Base-by-base conservation (phyloP, 192 early-diverging fungal species). In the Coemansia sp. region DNA sequence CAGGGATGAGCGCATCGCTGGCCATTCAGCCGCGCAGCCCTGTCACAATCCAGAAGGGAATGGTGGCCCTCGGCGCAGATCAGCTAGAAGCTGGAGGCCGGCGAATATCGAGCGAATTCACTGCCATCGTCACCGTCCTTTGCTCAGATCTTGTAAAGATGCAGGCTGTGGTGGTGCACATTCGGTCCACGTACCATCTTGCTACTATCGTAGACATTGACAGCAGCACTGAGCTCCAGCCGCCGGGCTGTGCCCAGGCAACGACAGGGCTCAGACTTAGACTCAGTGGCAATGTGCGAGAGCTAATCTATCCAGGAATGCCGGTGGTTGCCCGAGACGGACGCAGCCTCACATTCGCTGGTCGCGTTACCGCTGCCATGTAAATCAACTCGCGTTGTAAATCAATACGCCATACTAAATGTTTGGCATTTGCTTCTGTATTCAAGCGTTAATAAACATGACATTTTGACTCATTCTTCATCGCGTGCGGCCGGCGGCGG, bases 1-100 rank as follows among this genome's bases (percentile, higher is more conserved):
- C 87, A 0, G 91, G 93, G 5, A 88, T 92, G 22, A 89, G 89
- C 20, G 91, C 89, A 5, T 88, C 91, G 8, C 69, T 89, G 34
- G 94, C 93, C 5, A 74, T 95, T 26, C 71, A 84, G 50, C 68
- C 60, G 55, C 69, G 31, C 64, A 64, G 31, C 42, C 62, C 59
- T 8, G 28, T 70, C 8, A 14, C 20, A 1, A 62, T 87, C 6
- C 67, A 70, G 40, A 83, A 82, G 51, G 84, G 85, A 34, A 89
- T 86, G 78, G 83, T 87, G 1, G 64, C 86, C 23, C 57, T 87
- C 1, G 84, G 69, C 15, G 62, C 72, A 23, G 23, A 58, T 21
- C 54, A 38, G 38, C 59, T 71, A 42, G 52, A 36, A 11, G 37
- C 26, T 1, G 40, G 59, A 17, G 36, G 14, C 44, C 59, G 50